Conservation (phyloP, 768 basidiomycete species). For the Rhodosporidiobolus odoratus region DNA sequence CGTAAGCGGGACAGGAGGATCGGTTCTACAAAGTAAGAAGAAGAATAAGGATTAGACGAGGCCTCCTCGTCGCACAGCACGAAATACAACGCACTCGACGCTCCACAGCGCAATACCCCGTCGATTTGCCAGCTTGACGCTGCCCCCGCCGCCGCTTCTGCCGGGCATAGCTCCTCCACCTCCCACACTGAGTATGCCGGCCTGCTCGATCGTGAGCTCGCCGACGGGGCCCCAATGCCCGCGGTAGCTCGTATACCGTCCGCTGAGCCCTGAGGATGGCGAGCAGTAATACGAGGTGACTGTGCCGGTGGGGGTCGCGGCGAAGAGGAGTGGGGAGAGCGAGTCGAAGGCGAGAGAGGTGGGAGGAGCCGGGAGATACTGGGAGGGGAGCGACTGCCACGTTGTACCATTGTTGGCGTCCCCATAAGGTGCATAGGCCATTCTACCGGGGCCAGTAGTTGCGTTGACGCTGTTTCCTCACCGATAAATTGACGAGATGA, state of each 20-base stretch:
- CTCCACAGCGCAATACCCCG: conserved; percentile 48
- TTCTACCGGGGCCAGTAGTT: too few species aligned
- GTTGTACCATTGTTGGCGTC: neutral
- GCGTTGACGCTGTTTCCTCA: too few species aligned
- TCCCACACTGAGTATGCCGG: conserved; percentile 57
- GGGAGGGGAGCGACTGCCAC: conserved; percentile 29
- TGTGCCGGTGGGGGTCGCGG: conserved; percentile 66
- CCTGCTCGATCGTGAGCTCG: conserved; percentile 71
- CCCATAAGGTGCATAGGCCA: neutral
- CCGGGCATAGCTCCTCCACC: conserved; percentile 35
- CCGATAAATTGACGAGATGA: too few species aligned
- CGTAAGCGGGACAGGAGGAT: conserved; percentile 25
- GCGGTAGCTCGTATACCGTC: conserved; percentile 42
- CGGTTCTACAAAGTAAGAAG: conserved; percentile 29
- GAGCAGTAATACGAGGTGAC: conserved; percentile 62
- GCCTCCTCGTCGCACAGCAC: neutral
- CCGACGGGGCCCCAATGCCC: conserved; percentile 54
- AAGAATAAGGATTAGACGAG: neutral
- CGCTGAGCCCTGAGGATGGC: conserved; percentile 31
- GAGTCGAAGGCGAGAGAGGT: conserved; percentile 64
- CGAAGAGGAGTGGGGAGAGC: conserved; percentile 82
- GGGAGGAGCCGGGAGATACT: conserved; percentile 28
- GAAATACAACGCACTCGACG: conserved; percentile 42
- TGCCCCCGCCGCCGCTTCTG: conserved; percentile 36
- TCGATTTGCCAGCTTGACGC: conserved; percentile 48